Conservation (phyloP, 352 stramenopile genomes). For the Plasmopara halstedii region DNA sequence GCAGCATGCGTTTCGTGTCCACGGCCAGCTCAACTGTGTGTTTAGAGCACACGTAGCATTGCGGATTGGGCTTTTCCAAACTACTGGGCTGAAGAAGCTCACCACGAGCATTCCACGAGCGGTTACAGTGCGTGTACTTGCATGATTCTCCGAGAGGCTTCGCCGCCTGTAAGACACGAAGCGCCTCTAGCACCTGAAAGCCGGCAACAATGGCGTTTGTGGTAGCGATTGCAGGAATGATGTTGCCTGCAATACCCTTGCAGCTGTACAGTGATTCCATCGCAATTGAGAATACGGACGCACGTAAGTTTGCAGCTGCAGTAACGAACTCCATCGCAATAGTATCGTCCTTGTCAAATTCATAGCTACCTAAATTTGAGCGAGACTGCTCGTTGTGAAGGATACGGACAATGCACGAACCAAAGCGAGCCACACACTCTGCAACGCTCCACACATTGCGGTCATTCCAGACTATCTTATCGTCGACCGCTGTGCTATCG, state of each 20-base stretch:
- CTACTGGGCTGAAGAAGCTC: conserved; percentile 88
- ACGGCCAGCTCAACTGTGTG: conserved; percentile 87
- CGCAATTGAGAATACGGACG: conserved; percentile 68
- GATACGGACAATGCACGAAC: conserved; percentile 52
- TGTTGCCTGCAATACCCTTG: conserved; percentile 99
- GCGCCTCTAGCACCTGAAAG: conserved; percentile 84
- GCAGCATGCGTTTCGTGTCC: conserved; percentile 81
- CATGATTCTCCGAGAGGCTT: conserved; percentile 68
- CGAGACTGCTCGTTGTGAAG: conserved; percentile 46
- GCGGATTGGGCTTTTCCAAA: conserved; percentile 87
- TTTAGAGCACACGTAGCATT: conserved; percentile 96
- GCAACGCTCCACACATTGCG: conserved; percentile 81
- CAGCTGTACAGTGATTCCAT: conserved; percentile 86
- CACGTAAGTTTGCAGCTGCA: conserved; percentile 95
- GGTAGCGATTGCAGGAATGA: conserved; percentile 99
- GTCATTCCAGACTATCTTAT: conserved; percentile 59
- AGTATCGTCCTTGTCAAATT: conserved; percentile 98
- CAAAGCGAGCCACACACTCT: conserved; percentile 87
- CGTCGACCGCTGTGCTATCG: conserved; percentile 14
- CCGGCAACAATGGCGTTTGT: conserved; percentile 99
- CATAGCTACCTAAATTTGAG: conserved; percentile 61
- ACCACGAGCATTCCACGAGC: conserved; percentile 85
- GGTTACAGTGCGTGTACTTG: conserved; percentile 93
- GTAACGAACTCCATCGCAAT: conserved; percentile 97
- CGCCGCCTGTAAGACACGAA: conserved; percentile 65